A percentile compares a stretch with the other conserved stretches of the same genome.
Conservation (phyloP, 441 rosid genomes). For the Codiaeum variegatum region DNA sequence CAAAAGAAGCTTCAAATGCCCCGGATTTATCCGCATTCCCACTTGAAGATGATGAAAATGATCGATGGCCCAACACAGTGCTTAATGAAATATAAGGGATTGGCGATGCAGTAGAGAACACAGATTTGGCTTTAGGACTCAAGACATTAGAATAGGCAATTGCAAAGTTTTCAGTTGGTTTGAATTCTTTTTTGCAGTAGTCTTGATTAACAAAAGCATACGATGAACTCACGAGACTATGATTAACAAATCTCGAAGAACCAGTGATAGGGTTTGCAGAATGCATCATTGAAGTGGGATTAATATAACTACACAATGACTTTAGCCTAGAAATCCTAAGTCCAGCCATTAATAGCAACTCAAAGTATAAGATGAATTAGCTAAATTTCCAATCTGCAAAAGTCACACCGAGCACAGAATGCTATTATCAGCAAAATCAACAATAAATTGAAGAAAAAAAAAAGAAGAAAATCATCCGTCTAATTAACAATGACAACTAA, state of each 20-base stretch:
- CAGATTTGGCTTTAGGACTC: conserved; percentile 17
- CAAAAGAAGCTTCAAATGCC: conserved; percentile 30
- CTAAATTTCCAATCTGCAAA: not conserved
- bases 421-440: not conserved
- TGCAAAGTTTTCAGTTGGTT: conserved; percentile 17
- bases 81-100: conserved; percentile 29
- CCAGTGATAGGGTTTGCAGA: conserved; percentile 14
- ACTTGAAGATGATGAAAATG: conserved; percentile 45
- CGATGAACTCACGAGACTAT: conserved; percentile 21
- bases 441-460: not conserved
- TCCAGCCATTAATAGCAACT: conserved; percentile 36
- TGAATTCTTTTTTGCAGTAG: conserved; percentile 18
- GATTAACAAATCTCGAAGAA: conserved; percentile 21
- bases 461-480: not conserved
- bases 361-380: conserved; percentile 1
- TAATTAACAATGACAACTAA: not conserved
- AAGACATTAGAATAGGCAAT: conserved; percentile 13
- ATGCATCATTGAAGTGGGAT: conserved; percentile 17
- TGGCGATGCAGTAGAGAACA: conserved; percentile 21
- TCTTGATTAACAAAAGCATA: conserved; percentile 15
- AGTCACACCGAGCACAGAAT: not conserved
- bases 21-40: conserved; percentile 36
- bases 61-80: conserved; percentile 26
- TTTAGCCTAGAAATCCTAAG: conserved; percentile 39
- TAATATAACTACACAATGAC: conserved; percentile 31